These are phyloP conservation scores for Ricinus communis DNA, from an alignment of 345 rosid species.

Conservation along the genomic window DNA sequence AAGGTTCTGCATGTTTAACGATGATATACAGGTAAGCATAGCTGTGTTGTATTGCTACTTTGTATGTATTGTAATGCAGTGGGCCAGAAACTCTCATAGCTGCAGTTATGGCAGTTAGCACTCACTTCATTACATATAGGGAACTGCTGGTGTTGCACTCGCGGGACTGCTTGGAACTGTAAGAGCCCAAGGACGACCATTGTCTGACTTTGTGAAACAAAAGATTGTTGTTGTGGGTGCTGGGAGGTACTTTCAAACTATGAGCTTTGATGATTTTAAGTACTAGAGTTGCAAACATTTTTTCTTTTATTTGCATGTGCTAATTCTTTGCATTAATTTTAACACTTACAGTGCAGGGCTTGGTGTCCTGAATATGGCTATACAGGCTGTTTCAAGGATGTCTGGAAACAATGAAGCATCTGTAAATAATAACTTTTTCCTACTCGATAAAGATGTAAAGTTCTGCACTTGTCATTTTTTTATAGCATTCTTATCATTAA, in stretches of 20 bases:
- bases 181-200: conserved; percentile 87
- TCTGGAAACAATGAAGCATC: conserved; percentile 58
- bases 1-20: conserved; percentile 96
- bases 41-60: conserved; percentile 12
- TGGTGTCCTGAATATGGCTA: conserved; percentile 84
- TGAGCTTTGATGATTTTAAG: not conserved
- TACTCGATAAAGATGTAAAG: conserved; percentile 87
- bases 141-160: conserved; percentile 99
- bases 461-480: conserved; percentile 22
- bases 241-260: conserved; percentile 67
- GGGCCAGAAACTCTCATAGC: conserved; percentile 14
- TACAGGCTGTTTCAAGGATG: conserved; percentile 75
- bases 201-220: conserved; percentile 81
- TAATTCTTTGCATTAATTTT: conserved; percentile 18
- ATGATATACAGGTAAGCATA: conserved; percentile 81
- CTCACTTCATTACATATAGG: conserved; percentile 45
- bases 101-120: conserved; percentile 9
- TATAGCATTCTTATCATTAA: not conserved
- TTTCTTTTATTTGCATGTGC: not conserved
- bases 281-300: not conserved
- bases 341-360: conserved; percentile 84
- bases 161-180: conserved; percentile 93
- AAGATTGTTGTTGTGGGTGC: conserved; percentile 99
- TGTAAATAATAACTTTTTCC: conserved; percentile 57
- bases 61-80: conserved; percentile 9